Evolutionary conservation across 2,329 filamentous ascomycete genomes (phyloP), one percentile per base, ranked within the genome.

Genomic region (Neurospora crassa): DNA sequence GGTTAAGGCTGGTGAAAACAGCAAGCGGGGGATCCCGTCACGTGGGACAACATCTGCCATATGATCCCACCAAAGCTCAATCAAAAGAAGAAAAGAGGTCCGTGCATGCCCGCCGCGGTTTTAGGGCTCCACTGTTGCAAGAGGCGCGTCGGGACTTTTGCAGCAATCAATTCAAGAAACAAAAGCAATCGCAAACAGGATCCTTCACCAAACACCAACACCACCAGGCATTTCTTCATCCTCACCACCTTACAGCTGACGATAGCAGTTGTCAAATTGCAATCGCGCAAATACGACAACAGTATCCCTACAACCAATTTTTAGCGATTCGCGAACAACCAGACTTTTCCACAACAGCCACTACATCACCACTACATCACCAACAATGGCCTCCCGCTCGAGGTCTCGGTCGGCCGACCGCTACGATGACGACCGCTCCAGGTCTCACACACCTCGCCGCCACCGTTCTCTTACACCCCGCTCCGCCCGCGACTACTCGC

Each of bases 381-480:
- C 20, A 41, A 41, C 63, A 18, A 77, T 78, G 76, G 70, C 71
- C 69, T 75, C 72, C 20, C 68, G 73, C 70, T 73, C 72, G 63
- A 70, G 73, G 67, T 75, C 74, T 12, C 70, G 24, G 40, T 73
- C 72, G 7, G 69, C 59, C 40, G 73, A 73, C 43, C 73, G 43
- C 67, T 42, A 71, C 71, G 68, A 59, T 67, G 76, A 73, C 68
- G 70, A 74, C 43, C 70, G 70, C 12, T 67, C 70, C 41, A 72
- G 59, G 45, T 75, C 75, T 16, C 70, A 41, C 72, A 47, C 40
- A 75, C 37, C 14, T 69, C 72, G 45, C 68, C 71, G 45, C 70
- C 24, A 59, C 34, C 72, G 68, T 29, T 75, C 76, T 67, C 70
- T 53, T 67, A 71, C 74, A 16, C 71, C 76, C 1, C 69, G 68